Evolutionary conservation across 768 basidiomycete species (phyloP).

Genomic region (Imleria badia): DNA sequence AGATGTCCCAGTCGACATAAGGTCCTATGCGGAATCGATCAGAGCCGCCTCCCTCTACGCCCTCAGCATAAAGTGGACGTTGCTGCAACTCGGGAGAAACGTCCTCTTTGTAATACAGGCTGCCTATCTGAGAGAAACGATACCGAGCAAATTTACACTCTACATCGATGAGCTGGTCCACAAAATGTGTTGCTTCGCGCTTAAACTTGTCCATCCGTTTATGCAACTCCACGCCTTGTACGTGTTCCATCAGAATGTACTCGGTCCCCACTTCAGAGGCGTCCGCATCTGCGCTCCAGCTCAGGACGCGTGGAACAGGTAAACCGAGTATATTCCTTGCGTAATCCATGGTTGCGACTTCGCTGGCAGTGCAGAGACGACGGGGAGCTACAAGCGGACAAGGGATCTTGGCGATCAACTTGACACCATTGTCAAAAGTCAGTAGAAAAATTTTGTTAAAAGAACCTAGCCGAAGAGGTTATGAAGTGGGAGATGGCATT

Average conservation of each 20-base stretch:
- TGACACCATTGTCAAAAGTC: conserved; percentile 9
- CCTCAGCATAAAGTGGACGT: conserved; percentile 18
- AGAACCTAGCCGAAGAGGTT: neutral
- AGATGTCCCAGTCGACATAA: conserved; percentile 22
- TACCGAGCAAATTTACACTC: conserved; percentile 18
- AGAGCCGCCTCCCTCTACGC: conserved; percentile 31
- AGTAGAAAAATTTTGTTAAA: conserved; percentile 16
- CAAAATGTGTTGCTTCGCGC: conserved; percentile 3
- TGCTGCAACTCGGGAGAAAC: conserved; percentile 6
- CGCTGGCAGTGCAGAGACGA: conserved; percentile 34
- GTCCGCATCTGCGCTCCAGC: conserved; percentile 28
- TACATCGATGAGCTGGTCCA: conserved; percentile 21
- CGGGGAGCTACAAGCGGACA: conserved; percentile 27
- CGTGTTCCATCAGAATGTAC: conserved; percentile 37
- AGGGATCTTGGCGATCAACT: conserved; percentile 18
- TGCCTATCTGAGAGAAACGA: conserved; percentile 34
- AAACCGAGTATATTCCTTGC: conserved; percentile 25
- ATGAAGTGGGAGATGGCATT: neutral
- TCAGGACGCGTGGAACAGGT: conserved; percentile 30
- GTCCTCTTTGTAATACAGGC: conserved; percentile 37
- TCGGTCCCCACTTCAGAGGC: conserved; percentile 29
- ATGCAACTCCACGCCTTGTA: conserved; percentile 25
- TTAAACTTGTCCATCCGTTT: conserved; percentile 6
- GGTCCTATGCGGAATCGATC: conserved; percentile 17
- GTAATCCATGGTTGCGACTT: conserved; percentile 38